Conservation (phyloP, 208 protist species). For the Acanthamoeba sp. region DNA sequence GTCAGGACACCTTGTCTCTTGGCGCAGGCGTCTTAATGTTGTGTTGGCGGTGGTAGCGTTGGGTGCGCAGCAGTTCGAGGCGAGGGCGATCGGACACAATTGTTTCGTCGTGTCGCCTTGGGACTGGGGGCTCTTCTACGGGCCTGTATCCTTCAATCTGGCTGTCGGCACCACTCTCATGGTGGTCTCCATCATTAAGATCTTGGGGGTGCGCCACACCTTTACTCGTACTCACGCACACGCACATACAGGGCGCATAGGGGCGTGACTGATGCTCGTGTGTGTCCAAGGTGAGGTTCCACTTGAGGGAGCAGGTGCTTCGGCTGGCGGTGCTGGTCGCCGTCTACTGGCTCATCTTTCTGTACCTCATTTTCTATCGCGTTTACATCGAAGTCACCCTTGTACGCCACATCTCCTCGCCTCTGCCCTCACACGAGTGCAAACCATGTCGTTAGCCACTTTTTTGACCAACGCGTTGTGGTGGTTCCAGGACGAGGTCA, state of each 20-base stretch:
- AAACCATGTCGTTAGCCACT: too few relatives aligned
- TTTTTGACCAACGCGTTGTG: too few relatives aligned
- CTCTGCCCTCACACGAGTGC: too few relatives aligned
- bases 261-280: too few relatives aligned
- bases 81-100: not conserved
- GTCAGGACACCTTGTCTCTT: too few relatives aligned
- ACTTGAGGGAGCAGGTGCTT: not conserved
- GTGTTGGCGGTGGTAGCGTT: not conserved
- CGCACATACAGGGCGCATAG: not conserved
- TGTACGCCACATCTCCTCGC: too few relatives aligned
- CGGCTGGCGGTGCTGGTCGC: not conserved
- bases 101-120: not conserved
- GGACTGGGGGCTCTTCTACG: slow-evolving; percentile 36
- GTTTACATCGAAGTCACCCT: not conserved
- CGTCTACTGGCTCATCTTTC: not conserved
- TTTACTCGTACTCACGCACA: too few relatives aligned
- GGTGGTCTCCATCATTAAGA: not conserved
- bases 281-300: not conserved
- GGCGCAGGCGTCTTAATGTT: too few relatives aligned
- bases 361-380: slow-evolving; percentile 32
- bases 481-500: not conserved
- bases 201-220: not conserved
- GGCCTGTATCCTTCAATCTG: not conserved
- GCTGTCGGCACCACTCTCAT: not conserved
- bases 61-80: slow-evolving; percentile 12